Conservation (phyloP, 1,139 yeast species). For the Wickerhamomyces sp. region DNA sequence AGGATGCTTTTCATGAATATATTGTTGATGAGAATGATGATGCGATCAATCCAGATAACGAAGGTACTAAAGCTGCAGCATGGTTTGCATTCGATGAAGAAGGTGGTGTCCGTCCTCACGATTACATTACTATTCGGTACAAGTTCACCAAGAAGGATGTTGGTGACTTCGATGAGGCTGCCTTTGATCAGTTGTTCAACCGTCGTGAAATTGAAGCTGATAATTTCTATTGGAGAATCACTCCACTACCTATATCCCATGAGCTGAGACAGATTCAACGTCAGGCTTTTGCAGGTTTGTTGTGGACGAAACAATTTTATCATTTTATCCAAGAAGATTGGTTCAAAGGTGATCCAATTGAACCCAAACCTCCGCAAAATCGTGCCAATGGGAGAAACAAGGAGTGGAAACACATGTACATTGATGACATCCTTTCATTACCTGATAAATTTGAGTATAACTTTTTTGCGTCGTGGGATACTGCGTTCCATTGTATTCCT, state of each 20-base stretch:
- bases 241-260: conserved; percentile 82
- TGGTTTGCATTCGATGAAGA: conserved; percentile 74
- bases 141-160: conserved; percentile 47
- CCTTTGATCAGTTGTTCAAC: conserved; percentile 68
- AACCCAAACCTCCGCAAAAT: conserved; percentile 68
- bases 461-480: conserved; percentile 97
- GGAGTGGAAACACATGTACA: conserved; percentile 87
- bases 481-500: conserved; percentile 94
- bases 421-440: conserved; percentile 82
- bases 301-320: conserved; percentile 94
- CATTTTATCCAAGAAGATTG: conserved; percentile 84
- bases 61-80: conserved; percentile 76
- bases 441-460: conserved; percentile 99
- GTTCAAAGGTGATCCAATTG: conserved; percentile 85
- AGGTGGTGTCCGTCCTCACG: conserved; percentile 83
- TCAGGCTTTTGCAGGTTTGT: conserved; percentile 90
- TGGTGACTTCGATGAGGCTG: conserved; percentile 58
- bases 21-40: conserved; percentile 55
- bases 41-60: conserved; percentile 62
- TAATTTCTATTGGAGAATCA: conserved; percentile 85
- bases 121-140: conserved; percentile 83
- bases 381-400: conserved; percentile 81
- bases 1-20: conserved; percentile 89
- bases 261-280: conserved; percentile 83
- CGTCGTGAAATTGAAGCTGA: conserved; percentile 87